Evolutionary conservation across 306 rosid species (phyloP), one percentile per base, ranked within the genome.

Genomic region (Vigna unguiculata): DNA sequence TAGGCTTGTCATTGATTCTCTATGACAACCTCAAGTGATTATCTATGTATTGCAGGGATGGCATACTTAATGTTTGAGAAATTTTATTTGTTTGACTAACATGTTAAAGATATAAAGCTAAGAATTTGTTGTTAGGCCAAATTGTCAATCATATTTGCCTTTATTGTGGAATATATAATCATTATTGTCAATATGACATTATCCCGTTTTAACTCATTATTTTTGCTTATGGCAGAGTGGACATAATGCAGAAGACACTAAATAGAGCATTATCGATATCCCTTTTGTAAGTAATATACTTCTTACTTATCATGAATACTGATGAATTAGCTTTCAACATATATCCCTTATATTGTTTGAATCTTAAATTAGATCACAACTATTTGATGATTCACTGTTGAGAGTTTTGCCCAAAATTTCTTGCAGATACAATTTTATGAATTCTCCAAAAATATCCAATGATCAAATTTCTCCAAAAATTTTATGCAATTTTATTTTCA

Each of bases 391-490:
- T 54, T 78, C 71, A 66, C 40, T 34, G 17, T 24, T 71, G 47
- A 78, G 30, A 57, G 63, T 79, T 28, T 41, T 10, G 32, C 43
- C 62, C 45, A 11, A 47, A 57, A 24, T 62, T 48, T 75, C 52
- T 77, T 84, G 87, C 89, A 90, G 96, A 75, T 92, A 96, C 90
- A 90, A 87, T 69, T 93, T 87, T 82, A 77, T 90, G 90, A 93
- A 93, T 91, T 93, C 8, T 13, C 90, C 1, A 90, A 87, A 78
- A 93, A 93, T 70, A 14, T 10, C 28, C 83, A 47, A 51, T 93
- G 98, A 87, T 83, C 71, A 17, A 75, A 85, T 54, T 93, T n/a
- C n/a, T n/a, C n/a, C n/a, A n/a, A n/a, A n/a, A 67, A n/a, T n/a
- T n/a, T n/a, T n/a, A n/a, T n/a, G n/a, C n/a, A n/a, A n/a, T n/a